Evolutionary conservation across 768 basidiomycete genomes (phyloP).

Genomic region (Cystofilobasidium macerans): DNA sequence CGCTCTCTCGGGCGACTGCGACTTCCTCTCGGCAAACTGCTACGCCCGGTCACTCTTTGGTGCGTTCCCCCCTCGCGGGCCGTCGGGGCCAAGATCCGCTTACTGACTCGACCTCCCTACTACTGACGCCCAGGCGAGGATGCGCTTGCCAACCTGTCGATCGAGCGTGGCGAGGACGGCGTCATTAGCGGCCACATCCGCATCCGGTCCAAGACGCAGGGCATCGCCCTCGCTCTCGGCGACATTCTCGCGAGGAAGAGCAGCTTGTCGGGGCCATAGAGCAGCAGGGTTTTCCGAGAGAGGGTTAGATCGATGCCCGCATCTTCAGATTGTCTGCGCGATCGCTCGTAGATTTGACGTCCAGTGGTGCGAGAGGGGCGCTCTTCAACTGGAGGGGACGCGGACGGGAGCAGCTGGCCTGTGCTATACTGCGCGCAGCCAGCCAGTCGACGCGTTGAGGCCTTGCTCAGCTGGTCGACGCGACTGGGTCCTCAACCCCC

Average conservation of each 20-base stretch:
- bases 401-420: too few species aligned
- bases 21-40: slow-evolving; percentile 93
- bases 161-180: slow-evolving; percentile 74
- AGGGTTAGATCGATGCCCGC: too few species aligned
- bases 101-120: background rate
- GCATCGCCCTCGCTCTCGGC: slow-evolving; percentile 88
- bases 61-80: slow-evolving; percentile 38
- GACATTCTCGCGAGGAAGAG: too few species aligned
- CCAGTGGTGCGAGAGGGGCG: too few species aligned
- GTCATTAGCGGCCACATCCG: slow-evolving; percentile 84
- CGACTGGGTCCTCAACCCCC: background rate
- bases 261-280: too few species aligned
- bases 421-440: too few species aligned
- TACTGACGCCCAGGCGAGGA: slow-evolving; percentile 61
- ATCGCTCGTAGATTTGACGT: too few species aligned
- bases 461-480: too few species aligned
- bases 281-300: too few species aligned
- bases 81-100: background rate
- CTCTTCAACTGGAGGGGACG: too few species aligned
- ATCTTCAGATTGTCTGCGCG: too few species aligned
- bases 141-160: slow-evolving; percentile 83
- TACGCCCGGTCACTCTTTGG: slow-evolving; percentile 91
- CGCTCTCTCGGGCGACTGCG: slow-evolving; percentile 83
- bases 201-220: slow-evolving; percentile 94
- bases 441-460: too few species aligned